phyloP scores from a whole-genome alignment of 768 basidiomycete genomes.

The Arthromyces matolae region DNA sequence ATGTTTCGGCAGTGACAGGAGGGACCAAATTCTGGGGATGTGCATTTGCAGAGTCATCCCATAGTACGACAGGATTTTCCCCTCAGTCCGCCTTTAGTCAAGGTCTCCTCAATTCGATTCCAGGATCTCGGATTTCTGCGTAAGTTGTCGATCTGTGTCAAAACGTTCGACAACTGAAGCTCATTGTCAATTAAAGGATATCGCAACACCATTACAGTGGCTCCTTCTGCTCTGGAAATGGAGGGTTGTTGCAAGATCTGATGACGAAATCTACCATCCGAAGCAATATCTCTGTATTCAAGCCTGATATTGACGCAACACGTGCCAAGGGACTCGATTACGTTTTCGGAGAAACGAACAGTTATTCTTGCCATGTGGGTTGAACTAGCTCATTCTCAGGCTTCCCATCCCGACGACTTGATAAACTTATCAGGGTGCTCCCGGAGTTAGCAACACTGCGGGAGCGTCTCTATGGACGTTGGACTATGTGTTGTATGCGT shows the following conservation, averaged over 20 bases:
- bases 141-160: conserved; percentile 26
- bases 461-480: conserved; percentile 67
- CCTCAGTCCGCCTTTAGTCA: conserved; percentile 55
- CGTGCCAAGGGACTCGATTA: conserved; percentile 46
- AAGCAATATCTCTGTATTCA: conserved; percentile 50
- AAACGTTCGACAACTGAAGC: neutral
- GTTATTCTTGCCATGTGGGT: conserved; percentile 41
- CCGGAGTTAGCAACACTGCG: conserved; percentile 64
- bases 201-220: conserved; percentile 58
- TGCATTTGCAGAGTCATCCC: conserved; percentile 50
- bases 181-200: conserved; percentile 31
- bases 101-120: conserved; percentile 41
- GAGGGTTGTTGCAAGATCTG: conserved; percentile 53
- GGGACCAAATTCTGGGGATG: conserved; percentile 47
- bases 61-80: conserved; percentile 46
- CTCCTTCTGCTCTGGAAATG: conserved; percentile 55
- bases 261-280: conserved; percentile 61
- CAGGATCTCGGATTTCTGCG: conserved; percentile 52
- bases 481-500: conserved; percentile 62
- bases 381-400: neutral
- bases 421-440: conserved; percentile 33
- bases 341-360: conserved; percentile 64
- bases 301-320: conserved; percentile 52
- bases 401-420: conserved; percentile 1
- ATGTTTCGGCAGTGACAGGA: conserved; percentile 38